These are phyloP conservation scores for Durio zibethinus DNA, from an alignment of 345 rosid species.

Conservation along the genomic window DNA sequence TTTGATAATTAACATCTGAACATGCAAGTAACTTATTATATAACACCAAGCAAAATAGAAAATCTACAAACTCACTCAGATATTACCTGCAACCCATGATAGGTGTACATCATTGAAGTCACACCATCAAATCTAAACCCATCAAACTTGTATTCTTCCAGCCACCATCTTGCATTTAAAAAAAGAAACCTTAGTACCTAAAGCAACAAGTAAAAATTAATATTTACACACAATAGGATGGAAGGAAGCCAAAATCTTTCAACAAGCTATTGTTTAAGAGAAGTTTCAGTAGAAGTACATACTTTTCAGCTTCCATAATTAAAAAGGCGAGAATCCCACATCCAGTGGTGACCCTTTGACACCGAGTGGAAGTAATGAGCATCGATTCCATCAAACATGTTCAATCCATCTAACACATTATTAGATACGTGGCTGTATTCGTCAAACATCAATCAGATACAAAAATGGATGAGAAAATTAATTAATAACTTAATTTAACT, in stretches of 20 bases:
- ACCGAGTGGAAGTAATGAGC: slow-evolving; percentile 89
- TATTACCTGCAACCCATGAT: slow-evolving; percentile 88
- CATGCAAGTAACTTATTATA: not conserved
- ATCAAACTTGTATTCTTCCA: slow-evolving; percentile 92
- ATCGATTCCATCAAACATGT: slow-evolving; percentile 99
- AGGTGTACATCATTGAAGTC: slow-evolving; percentile 98
- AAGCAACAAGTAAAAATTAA: slow-evolving; percentile 19
- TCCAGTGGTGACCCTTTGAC: slow-evolving; percentile 81
- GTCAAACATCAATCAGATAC: slow-evolving; percentile 18
- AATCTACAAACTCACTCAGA: slow-evolving; percentile 7
- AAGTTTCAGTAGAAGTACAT: slow-evolving; percentile 26
- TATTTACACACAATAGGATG: slow-evolving; percentile 12
- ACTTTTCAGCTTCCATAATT: slow-evolving; percentile 98
- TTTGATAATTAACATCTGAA: not conserved
- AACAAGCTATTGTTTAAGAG: slow-evolving; percentile 4
- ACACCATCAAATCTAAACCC: slow-evolving; percentile 99
- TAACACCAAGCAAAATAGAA: not conserved
- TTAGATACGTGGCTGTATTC: slow-evolving; percentile 84
- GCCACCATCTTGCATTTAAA: slow-evolving; percentile 99
- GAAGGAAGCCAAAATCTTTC: slow-evolving; percentile 9
- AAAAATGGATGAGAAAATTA: not conserved
- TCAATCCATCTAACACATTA: slow-evolving; percentile 86
- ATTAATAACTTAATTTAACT: not conserved
- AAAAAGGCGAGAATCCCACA: slow-evolving; percentile 99
- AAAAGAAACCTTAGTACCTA: slow-evolving; percentile 91